phyloP scores from a whole-genome alignment of 225 moss, liverwort and hornwort species.

The Takakia lepidozioides region DNA sequence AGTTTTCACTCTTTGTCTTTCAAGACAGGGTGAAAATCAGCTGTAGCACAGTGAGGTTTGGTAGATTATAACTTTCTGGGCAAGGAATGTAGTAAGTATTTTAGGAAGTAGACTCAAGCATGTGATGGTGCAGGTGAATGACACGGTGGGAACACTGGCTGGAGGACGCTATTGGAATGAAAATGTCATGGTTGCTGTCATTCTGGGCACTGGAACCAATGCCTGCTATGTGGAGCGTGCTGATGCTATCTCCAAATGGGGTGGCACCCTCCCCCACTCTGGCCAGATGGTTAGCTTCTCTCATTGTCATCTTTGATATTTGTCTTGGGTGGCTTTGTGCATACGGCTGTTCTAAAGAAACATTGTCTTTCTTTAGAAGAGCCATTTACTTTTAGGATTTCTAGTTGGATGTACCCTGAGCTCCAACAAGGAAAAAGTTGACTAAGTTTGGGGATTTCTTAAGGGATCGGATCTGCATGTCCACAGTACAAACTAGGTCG shows the following conservation, averaged over 20 bases:
- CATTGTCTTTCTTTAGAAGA: background rate
- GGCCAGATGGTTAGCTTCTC: slow-evolving; percentile 59
- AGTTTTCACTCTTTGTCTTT: too few relatives aligned
- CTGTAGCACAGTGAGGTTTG: too few relatives aligned
- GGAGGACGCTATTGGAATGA: slow-evolving; percentile 76
- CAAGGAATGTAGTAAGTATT: too few relatives aligned
- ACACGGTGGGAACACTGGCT: slow-evolving; percentile 74
- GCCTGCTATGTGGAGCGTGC: slow-evolving; percentile 72
- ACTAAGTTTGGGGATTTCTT: too few relatives aligned
- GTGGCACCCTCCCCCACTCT: slow-evolving; percentile 38
- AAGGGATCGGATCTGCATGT: too few relatives aligned
- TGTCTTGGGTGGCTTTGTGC: background rate
- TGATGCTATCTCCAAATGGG: slow-evolving; percentile 59
- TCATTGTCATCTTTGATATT: background rate
- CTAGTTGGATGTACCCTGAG: too few relatives aligned
- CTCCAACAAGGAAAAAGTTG: too few relatives aligned
- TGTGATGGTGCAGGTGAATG: slow-evolving; percentile 46
- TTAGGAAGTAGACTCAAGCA: too few relatives aligned
- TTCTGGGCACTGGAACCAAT: slow-evolving; percentile 82
- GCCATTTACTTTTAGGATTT: too few relatives aligned
- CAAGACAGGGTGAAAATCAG: too few relatives aligned
- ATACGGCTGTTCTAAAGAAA: background rate
- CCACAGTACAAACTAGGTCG: too few relatives aligned
- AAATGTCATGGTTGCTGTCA: slow-evolving; percentile 78
- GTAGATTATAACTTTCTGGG: too few relatives aligned